Percentiles rank a stretch among this genome's conserved stretches.
These are phyloP conservation scores for Saccharomyces hybrid DNA, from an alignment of 1,139 yeast species.

Conservation along the genomic window DNA sequence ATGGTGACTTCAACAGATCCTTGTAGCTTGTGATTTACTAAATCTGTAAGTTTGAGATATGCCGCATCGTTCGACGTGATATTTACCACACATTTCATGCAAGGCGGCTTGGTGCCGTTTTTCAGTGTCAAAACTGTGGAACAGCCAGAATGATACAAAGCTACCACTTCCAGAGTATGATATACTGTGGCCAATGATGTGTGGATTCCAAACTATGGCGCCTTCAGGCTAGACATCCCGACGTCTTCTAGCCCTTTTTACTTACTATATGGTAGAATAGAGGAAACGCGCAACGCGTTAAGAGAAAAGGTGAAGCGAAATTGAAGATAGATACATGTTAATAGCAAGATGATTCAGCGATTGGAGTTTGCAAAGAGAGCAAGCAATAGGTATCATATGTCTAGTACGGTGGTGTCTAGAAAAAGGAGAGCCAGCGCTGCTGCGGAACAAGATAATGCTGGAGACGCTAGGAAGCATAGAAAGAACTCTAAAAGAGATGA, in stretches of 20 bases:
- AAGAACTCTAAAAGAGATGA: constrained; percentile 3
- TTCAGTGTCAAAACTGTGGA: too few relatives aligned
- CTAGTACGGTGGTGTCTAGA: background rate
- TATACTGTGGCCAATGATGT: too few relatives aligned
- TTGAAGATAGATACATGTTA: background rate
- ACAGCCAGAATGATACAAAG: too few relatives aligned
- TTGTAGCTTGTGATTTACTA: background rate
- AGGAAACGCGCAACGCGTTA: constrained; percentile 1
- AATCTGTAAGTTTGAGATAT: background rate
- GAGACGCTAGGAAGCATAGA: background rate
- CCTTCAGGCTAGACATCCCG: too few relatives aligned
- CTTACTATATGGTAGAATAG: background rate
- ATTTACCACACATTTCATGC: too few relatives aligned
- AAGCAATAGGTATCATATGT: background rate
- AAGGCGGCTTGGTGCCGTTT: background rate
- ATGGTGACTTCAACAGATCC: background rate
- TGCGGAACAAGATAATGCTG: background rate
- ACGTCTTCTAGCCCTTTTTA: too few relatives aligned
- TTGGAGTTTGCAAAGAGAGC: background rate
- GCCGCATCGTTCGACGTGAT: background rate
- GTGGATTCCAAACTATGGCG: too few relatives aligned
- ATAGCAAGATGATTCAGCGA: background rate
- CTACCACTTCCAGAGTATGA: background rate
- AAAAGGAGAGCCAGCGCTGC: background rate
- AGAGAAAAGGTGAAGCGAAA: background rate